Base-by-base conservation (phyloP, 1,139 yeast species). In the Pichia sp. region DNA sequence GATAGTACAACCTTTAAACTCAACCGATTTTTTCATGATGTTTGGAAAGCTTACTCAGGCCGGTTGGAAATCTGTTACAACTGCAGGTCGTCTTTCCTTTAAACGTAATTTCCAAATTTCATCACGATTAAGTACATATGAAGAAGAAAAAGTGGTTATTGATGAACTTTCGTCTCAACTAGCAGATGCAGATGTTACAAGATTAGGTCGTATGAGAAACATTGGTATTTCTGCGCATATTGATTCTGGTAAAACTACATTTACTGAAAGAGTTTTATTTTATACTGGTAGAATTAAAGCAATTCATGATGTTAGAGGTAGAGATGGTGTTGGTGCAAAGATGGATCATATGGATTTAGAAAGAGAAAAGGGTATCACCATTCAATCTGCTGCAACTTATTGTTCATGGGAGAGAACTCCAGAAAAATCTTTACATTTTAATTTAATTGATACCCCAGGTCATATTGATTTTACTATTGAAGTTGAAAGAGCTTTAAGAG, bases 271-370 rank as follows among this genome's bases (percentile, higher is more conserved):
- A 67, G 98, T 92, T 44, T 72, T 92, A 59, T 92, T 81, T 70
- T 94, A 94, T 67, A 92, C 99, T 8, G 98, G 98, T 52, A 79
- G 98, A 66, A 94, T 94, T 67, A 89, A 90, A 66, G 96, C 96
- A 31, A 94, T 92, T 62, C 99, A 92, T 66, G 99, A 92, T 69
- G 99, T 92, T 45, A 79, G 98, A 67, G 99, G 99, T 45, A 81
- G 95, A 63, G 99, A 92, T 67, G 83, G 90, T 58, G 97, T 92
- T 52, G 99, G 99, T 51, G 99, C 99, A 52, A 92, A 89, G 70
- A 92, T 92, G 95, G 99, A 92, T 65, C 89, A 90, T 56, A 88
- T 92, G 95, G 98, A 92, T 59, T 78, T 92, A 58, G 98, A 92
- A 70, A 80, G 98, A 67, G 97, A 90, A 70, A 87, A 94, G 65